Evolutionary conservation across 176 grass and related monocot genomes (phyloP).

Genomic region (Poa annua): DNA sequence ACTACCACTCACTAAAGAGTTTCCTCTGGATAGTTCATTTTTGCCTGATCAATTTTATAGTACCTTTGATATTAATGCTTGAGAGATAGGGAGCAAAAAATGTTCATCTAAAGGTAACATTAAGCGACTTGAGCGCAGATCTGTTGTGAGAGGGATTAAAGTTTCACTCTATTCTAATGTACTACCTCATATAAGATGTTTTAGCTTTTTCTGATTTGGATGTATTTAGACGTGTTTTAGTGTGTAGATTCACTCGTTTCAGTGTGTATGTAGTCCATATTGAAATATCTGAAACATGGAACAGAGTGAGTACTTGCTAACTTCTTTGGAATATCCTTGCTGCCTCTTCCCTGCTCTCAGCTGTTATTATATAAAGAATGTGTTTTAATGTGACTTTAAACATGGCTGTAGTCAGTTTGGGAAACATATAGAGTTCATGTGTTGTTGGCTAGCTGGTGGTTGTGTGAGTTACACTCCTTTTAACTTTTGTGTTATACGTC

Average conservation of each 20-base stretch:
- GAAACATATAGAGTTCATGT: neutral
- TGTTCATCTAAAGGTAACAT: neutral
- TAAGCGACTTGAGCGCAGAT: neutral
- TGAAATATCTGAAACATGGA: too few relatives aligned
- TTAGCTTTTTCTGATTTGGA: too few relatives aligned
- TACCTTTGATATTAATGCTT: neutral
- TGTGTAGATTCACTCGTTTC: too few relatives aligned
- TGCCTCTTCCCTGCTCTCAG: neutral
- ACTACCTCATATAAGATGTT: too few relatives aligned
- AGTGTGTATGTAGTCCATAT: too few relatives aligned
- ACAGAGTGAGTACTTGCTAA: neutral
- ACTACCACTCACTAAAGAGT: neutral
- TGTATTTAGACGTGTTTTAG: too few relatives aligned
- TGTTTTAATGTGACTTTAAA: neutral
- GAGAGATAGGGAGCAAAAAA: neutral
- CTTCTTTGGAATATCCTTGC: conserved; percentile 15
- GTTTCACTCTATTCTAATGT: neutral
- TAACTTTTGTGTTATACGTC: neutral
- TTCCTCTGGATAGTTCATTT: neutral
- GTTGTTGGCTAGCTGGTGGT: neutral
- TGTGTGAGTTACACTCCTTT: conserved; percentile 3
- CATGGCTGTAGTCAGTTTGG: neutral
- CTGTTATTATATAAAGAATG: neutral
- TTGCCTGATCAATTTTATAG: neutral
- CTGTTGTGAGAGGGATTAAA: neutral